phyloP scores from a whole-genome alignment of 176 grass and related monocot species.

The Eragrostis curvula region DNA sequence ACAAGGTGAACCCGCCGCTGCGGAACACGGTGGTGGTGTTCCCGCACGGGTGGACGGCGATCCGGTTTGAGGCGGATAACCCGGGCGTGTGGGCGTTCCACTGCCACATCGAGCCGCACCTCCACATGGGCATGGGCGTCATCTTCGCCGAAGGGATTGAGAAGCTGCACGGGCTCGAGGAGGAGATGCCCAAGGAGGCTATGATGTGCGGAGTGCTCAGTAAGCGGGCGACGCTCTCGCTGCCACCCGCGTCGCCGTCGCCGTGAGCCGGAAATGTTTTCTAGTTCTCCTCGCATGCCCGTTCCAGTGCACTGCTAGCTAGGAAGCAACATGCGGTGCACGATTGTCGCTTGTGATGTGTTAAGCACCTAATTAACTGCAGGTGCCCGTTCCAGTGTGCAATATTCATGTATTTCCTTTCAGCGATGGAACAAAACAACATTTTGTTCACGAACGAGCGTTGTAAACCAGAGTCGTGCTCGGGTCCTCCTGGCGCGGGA shows the following conservation, averaged over 20 bases:
- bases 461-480: too few relatives aligned
- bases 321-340: neutral
- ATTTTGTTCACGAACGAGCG: too few relatives aligned
- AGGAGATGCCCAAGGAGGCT: conserved; percentile 55
- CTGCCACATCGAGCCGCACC: conserved; percentile 90
- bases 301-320: neutral
- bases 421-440: neutral
- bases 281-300: conserved; percentile 33
- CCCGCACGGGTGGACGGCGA: conserved; percentile 68
- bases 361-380: neutral
- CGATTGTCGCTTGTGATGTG: neutral
- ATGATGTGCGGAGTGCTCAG: conserved; percentile 48
- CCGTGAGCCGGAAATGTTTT: neutral
- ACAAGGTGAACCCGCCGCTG: conserved; percentile 65
- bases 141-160: conserved; percentile 66
- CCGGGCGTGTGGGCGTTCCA: conserved; percentile 87
- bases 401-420: neutral
- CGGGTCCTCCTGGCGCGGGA: too few relatives aligned
- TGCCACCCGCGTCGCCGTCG: neutral
- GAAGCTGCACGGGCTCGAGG: conserved; percentile 25
- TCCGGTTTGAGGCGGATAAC: conserved; percentile 78
- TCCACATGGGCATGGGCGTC: conserved; percentile 81
- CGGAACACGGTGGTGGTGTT: conserved; percentile 82
- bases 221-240: neutral
- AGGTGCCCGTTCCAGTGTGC: too few relatives aligned